Evolutionary conservation across 371 early-diverging fungal species (phyloP).

Genomic region (Mortierella sp.): DNA sequence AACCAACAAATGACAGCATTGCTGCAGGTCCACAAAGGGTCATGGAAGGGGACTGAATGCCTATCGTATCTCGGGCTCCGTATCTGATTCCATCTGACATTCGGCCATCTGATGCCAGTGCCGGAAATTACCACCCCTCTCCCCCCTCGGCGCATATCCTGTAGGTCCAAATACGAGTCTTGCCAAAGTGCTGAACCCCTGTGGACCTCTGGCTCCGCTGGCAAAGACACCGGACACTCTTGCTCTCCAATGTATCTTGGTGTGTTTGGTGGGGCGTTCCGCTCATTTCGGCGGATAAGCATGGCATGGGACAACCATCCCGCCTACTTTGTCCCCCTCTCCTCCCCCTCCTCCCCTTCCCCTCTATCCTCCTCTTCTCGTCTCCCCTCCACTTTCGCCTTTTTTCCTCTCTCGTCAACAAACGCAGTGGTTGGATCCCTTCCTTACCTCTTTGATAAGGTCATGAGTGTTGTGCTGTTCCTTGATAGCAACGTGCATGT

Average conservation of each 20-base stretch:
- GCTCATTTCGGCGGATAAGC: no score
- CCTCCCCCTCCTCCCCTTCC: no score
- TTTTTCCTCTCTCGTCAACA: no score
- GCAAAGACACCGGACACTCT: no score
- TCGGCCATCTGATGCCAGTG: background rate
- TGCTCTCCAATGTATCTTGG: no score
- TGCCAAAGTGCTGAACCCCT: background rate
- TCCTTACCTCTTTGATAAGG: conserved; percentile 52
- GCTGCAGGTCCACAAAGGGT: background rate
- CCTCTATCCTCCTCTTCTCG: no score
- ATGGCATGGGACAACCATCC: background rate
- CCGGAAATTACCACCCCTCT: background rate
- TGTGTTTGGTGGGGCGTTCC: no score
- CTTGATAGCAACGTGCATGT: conserved; percentile 55
- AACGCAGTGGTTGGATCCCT: background rate
- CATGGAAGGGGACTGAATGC: conserved; percentile 4
- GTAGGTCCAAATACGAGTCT: background rate
- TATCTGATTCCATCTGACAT: background rate
- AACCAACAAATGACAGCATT: background rate
- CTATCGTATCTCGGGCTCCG: conserved; percentile 1
- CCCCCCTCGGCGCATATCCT: background rate
- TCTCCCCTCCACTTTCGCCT: no score
- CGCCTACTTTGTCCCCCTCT: no score
- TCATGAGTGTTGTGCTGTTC: conserved; percentile 53
- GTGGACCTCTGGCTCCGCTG: background rate